Percentiles rank a stretch among this genome's conserved stretches.
phyloP scores from a whole-genome alignment of 2,329 filamentous ascomycete genomes.

The Aureobasidium subglaciale region DNA sequence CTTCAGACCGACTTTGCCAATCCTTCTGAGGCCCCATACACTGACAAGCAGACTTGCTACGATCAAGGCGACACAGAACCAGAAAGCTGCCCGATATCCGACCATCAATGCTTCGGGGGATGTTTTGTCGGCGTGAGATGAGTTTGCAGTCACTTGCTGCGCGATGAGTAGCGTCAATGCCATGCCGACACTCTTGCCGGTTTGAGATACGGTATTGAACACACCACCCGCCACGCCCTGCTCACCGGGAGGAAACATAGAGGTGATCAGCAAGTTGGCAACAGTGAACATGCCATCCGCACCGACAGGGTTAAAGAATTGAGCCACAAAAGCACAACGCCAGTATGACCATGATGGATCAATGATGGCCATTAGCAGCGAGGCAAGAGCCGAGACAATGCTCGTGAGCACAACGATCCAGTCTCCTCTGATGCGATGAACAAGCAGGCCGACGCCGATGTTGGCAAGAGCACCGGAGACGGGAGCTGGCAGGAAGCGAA shows the following conservation, averaged over 20 bases:
- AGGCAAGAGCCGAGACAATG: conserved; percentile 31
- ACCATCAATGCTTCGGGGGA: conserved; percentile 32
- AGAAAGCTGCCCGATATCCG: conserved; percentile 38
- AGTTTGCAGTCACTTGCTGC: conserved; percentile 20
- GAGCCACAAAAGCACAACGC: conserved; percentile 38
- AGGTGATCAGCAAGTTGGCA: conserved; percentile 37
- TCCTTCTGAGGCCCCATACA: conserved; percentile 34
- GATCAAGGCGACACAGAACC: conserved; percentile 34
- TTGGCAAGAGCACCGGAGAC: conserved; percentile 36
- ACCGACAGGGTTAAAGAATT: conserved; percentile 37
- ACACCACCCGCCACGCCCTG: conserved; percentile 41
- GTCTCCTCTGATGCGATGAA: conserved; percentile 39
- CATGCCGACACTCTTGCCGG: conserved; percentile 36
- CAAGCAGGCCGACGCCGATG: conserved; percentile 40
- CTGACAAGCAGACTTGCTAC: conserved; percentile 28
- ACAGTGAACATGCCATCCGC: conserved; percentile 40
- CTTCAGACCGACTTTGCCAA: conserved; percentile 40
- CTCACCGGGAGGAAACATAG: conserved; percentile 33
- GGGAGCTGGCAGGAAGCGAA: conserved; percentile 39
- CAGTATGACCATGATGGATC: conserved; percentile 43
- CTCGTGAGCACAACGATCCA: conserved; percentile 30
- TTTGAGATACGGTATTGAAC: conserved; percentile 39
- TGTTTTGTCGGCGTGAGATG: conserved; percentile 24
- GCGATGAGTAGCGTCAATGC: conserved; percentile 35
- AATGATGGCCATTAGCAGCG: conserved; percentile 41